A percentile compares a stretch with the other conserved stretches of the same genome.
Conservation (phyloP, 768 basidiomycete genomes). For the Termitomyces sp. region DNA sequence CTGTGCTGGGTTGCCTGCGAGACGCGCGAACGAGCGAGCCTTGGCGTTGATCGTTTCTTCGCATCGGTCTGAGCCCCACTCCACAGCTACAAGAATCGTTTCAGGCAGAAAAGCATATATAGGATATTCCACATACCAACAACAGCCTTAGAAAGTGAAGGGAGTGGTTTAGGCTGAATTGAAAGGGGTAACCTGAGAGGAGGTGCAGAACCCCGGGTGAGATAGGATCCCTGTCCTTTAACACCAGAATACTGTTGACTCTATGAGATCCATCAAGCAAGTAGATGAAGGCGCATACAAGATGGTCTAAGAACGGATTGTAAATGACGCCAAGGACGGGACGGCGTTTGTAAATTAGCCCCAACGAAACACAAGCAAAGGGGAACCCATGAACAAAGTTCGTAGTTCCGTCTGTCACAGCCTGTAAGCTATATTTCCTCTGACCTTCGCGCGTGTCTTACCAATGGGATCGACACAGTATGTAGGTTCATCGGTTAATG, state of each 20-base stretch:
- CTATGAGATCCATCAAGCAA: neutral
- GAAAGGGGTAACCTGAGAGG: conserved; percentile 63
- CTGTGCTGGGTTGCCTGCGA: conserved; percentile 65
- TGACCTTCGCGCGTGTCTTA: conserved; percentile 21
- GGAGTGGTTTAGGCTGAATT: conserved; percentile 51
- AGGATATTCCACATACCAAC: conserved; percentile 42
- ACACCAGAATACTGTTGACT: conserved; percentile 64
- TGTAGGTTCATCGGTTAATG: conserved; percentile 83
- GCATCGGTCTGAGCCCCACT: conserved; percentile 84
- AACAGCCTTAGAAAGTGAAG: conserved; percentile 65
- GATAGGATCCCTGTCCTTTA: conserved; percentile 74
- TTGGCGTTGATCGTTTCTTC: conserved; percentile 51
- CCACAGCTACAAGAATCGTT: conserved; percentile 47
- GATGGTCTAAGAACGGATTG: conserved; percentile 86
- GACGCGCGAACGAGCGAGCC: conserved; percentile 59
- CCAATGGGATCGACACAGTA: conserved; percentile 97
- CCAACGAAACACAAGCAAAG: conserved; percentile 86
- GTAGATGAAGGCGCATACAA: conserved; percentile 37
- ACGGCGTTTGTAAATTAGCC: conserved; percentile 74
- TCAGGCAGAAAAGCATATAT: neutral
- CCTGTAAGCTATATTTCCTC: neutral
- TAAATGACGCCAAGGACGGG: conserved; percentile 90
- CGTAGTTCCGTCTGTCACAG: conserved; percentile 72
- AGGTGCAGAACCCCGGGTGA: conserved; percentile 43
- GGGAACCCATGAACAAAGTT: conserved; percentile 88